These are phyloP conservation scores for Phytophthora syringae DNA, from an alignment of 352 stramenopile species.

Conservation along the genomic window DNA sequence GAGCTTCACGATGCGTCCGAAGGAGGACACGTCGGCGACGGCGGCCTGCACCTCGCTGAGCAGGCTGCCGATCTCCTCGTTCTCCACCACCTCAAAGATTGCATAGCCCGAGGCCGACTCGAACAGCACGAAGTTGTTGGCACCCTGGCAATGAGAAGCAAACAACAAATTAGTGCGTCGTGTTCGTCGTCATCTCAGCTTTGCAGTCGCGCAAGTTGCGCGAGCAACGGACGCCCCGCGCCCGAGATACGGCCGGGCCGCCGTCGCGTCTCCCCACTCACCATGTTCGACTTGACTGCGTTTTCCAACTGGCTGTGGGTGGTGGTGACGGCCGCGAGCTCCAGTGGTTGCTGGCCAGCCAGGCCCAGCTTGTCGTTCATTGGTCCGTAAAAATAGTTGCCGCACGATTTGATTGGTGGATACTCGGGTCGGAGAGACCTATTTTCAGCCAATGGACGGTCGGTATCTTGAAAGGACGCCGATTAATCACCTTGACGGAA, in stretches of 20 bases:
- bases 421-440: not conserved
- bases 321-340: constrained; percentile 10
- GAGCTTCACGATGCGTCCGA: constrained; percentile 98
- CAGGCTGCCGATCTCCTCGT: constrained; percentile 96
- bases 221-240: constrained; percentile 2
- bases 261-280: constrained; percentile 24
- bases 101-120: constrained; percentile 98
- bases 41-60: constrained; percentile 91
- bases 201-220: constrained; percentile 18
- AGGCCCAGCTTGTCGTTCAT: constrained; percentile 23
- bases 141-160: constrained; percentile 32
- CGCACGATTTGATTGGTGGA: not conserved
- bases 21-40: constrained; percentile 94
- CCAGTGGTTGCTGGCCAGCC: constrained; percentile 43
- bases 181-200: not conserved
- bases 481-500: constrained; percentile 1
- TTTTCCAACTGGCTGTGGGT: constrained; percentile 45
- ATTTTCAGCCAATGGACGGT: constrained; percentile 22
- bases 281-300: constrained; percentile 43
- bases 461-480: constrained; percentile 11
- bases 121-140: constrained; percentile 94
- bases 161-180: constrained; percentile 36
- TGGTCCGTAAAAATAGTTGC: constrained; percentile 25
- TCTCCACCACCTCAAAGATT: constrained; percentile 98
- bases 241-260: constrained; percentile 1